These are phyloP conservation scores for Vitis labrusca DNA, from an alignment of 164 flowering plant genomes.

Conservation along the genomic window DNA sequence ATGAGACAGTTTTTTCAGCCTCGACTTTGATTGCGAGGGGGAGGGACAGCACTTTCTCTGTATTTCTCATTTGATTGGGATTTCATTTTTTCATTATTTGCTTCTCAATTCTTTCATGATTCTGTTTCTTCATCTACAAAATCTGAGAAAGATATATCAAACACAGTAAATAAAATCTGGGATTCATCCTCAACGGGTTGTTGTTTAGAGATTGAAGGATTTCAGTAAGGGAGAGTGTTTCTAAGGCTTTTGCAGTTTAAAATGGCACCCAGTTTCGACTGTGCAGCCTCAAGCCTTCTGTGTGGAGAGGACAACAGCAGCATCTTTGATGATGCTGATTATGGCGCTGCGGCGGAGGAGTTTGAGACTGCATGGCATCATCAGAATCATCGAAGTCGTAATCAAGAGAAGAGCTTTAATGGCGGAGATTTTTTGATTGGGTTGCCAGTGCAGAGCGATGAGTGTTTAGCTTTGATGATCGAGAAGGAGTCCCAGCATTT, in stretches of 20 bases:
- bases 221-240: not conserved
- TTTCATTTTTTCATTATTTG: not conserved
- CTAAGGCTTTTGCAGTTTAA: not conserved
- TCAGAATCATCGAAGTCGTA: constrained; percentile 16
- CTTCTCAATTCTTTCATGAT: not conserved
- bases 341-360: constrained; percentile 25
- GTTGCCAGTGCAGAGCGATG: constrained; percentile 58
- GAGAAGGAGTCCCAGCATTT: constrained; percentile 56
- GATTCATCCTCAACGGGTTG: not conserved
- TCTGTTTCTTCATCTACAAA: constrained; percentile 3
- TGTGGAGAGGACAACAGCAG: constrained; percentile 71
- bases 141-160: not conserved
- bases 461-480: constrained; percentile 56
- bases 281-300: constrained; percentile 48
- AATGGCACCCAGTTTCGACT: constrained; percentile 79
- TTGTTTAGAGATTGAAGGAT: not conserved
- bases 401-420: constrained; percentile 29
- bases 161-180: not conserved
- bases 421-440: constrained; percentile 26
- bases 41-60: not conserved
- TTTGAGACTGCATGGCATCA: constrained; percentile 16
- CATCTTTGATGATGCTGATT: constrained; percentile 44
- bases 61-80: not conserved
- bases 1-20: not conserved
- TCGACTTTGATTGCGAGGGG: not conserved